Evolutionary conservation across 169 alveolate genomes (phyloP).

Genomic region (Plasmodium reichenowi): DNA sequence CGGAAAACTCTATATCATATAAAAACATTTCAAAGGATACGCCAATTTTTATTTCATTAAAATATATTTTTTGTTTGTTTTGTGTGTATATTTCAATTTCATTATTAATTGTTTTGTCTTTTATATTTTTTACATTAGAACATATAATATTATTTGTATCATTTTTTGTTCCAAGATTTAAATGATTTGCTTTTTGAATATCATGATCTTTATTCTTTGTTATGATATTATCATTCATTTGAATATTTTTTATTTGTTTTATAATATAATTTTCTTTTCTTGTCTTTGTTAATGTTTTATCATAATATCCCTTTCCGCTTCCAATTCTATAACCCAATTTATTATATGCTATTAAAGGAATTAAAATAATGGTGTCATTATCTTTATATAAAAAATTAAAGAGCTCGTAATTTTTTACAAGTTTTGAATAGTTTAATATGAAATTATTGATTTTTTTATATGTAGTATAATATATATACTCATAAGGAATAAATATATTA

Average conservation of each 20-base stretch:
- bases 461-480: constrained; percentile 19
- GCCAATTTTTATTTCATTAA: constrained; percentile 22
- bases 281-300: constrained; percentile 19
- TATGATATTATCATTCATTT: neutral
- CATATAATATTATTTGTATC: too few relatives aligned
- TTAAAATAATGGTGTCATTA: constrained; percentile 30
- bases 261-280: neutral
- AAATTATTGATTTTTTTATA: neutral
- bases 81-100: neutral
- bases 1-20: constrained; percentile 49
- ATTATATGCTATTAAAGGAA: constrained; percentile 62
- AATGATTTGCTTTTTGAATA: neutral
- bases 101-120: too few relatives aligned
- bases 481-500: constrained; percentile 48
- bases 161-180: too few relatives aligned
- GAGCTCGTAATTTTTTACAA: constrained; percentile 15
- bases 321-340: constrained; percentile 56
- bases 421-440: constrained; percentile 9
- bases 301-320: constrained; percentile 72
- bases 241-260: neutral
- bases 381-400: constrained; percentile 28
- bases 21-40: constrained; percentile 37
- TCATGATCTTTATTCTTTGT: neutral
- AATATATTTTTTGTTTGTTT: neutral
- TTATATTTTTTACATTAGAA: too few relatives aligned